Conservation (phyloP, 352 stramenopile species). For the Bremia lactucae region DNA sequence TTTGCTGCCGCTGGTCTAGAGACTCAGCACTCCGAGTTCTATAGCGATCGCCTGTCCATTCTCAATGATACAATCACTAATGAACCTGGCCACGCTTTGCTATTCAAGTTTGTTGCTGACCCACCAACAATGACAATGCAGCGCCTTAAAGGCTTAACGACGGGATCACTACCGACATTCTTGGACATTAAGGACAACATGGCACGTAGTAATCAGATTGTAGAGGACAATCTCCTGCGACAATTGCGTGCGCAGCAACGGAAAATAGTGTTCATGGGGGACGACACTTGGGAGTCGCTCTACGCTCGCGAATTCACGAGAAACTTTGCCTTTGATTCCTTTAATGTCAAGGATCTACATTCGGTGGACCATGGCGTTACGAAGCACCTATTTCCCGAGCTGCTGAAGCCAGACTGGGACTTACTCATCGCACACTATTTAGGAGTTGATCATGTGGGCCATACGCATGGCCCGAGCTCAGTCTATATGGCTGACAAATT, state of each 20-base stretch:
- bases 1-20: conserved; percentile 57
- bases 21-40: conserved; percentile 31
- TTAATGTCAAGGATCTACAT: conserved; percentile 97
- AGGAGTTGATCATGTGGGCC: conserved; percentile 96
- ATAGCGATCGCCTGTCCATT: conserved; percentile 76
- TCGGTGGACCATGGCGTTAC: conserved; percentile 93
- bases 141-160: conserved; percentile 94
- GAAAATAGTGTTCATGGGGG: conserved; percentile 93
- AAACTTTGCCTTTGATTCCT: conserved; percentile 92
- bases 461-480: conserved; percentile 92
- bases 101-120: conserved; percentile 94
- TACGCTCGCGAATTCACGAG: conserved; percentile 89
- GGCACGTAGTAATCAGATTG: conserved; percentile 79
- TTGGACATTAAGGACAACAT: conserved; percentile 94
- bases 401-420: conserved; percentile 56
- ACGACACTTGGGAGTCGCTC: conserved; percentile 96
- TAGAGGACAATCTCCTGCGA: conserved; percentile 93
- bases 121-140: conserved; percentile 98
- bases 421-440: conserved; percentile 83
- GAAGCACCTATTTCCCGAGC: conserved; percentile 57
- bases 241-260: conserved; percentile 56
- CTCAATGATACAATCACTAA: conserved; percentile 53
- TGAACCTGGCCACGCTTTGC: conserved; percentile 45
- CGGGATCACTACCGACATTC: conserved; percentile 95
- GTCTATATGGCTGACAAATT: conserved; percentile 93